A percentile compares a stretch with the other conserved stretches of the same genome.
phyloP scores from a whole-genome alignment of 176 grass and related monocot genomes.

The Musa troglodytarum region DNA sequence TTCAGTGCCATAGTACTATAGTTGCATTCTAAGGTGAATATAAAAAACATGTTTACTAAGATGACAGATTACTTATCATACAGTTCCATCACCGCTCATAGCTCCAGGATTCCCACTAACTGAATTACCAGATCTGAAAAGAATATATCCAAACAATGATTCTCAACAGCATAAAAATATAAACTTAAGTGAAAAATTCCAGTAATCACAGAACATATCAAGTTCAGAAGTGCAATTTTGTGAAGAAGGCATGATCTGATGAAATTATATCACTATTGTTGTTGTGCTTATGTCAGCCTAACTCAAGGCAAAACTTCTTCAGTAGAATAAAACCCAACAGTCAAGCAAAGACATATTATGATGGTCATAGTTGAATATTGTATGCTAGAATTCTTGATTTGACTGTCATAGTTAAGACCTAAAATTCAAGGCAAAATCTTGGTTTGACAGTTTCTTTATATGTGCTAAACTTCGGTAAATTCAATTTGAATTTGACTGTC shows the following conservation, averaged over 20 bases:
- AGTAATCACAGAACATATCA: background rate
- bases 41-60: background rate
- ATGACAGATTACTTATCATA: constrained; percentile 30
- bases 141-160: constrained; percentile 25
- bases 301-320: background rate
- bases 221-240: background rate
- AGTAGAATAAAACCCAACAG: background rate
- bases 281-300: background rate
- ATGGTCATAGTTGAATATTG: too few relatives aligned
- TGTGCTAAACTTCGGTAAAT: too few relatives aligned
- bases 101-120: constrained; percentile 60
- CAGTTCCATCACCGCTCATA: constrained; percentile 77
- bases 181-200: background rate
- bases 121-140: constrained; percentile 92
- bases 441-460: too few relatives aligned
- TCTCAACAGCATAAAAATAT: background rate
- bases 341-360: background rate
- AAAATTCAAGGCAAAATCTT: too few relatives aligned
- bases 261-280: background rate
- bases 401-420: too few relatives aligned
- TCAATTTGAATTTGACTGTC: too few relatives aligned
- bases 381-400: too few relatives aligned
- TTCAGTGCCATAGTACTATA: background rate
- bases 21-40: too few relatives aligned
- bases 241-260: background rate